Evolutionary conservation across 129 eudicot genomes (phyloP).

Genomic region (Centaurea solstitialis): DNA sequence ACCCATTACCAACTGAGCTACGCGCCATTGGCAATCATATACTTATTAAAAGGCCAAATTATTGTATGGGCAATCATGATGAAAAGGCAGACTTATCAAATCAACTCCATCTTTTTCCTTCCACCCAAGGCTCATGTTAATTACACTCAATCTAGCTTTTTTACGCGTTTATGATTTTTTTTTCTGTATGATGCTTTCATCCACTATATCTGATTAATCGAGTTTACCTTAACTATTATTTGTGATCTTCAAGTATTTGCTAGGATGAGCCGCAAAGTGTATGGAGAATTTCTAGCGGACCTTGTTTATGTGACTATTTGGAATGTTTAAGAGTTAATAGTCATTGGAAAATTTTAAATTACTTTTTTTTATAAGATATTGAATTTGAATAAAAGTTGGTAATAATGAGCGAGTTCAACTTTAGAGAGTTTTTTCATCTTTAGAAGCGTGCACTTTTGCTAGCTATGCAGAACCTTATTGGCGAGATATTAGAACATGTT

Average conservation of each 20-base stretch:
- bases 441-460: background rate
- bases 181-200: background rate
- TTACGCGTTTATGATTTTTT: background rate
- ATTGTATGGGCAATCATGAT: background rate
- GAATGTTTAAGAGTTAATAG: background rate
- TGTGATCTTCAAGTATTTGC: background rate
- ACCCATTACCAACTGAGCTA: too few relatives aligned
- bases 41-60: background rate
- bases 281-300: background rate
- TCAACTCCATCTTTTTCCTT: background rate
- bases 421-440: background rate
- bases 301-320: background rate
- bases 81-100: background rate
- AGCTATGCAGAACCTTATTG: background rate
- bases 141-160: slow-evolving; percentile 14
- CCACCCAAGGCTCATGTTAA: background rate
- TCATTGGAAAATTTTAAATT: background rate
- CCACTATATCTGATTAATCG: background rate
- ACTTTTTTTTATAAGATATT: background rate
- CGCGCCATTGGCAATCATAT: too few relatives aligned
- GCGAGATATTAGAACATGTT: slow-evolving; percentile 10
- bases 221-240: background rate
- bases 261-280: background rate
- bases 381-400: slow-evolving; percentile 2
- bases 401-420: background rate